A percentile compares a stretch with the other conserved stretches of the same genome.
These are phyloP conservation scores for Thermothelomyces thermophilus DNA, from an alignment of 2,329 filamentous ascomycete genomes.

Conservation along the genomic window DNA sequence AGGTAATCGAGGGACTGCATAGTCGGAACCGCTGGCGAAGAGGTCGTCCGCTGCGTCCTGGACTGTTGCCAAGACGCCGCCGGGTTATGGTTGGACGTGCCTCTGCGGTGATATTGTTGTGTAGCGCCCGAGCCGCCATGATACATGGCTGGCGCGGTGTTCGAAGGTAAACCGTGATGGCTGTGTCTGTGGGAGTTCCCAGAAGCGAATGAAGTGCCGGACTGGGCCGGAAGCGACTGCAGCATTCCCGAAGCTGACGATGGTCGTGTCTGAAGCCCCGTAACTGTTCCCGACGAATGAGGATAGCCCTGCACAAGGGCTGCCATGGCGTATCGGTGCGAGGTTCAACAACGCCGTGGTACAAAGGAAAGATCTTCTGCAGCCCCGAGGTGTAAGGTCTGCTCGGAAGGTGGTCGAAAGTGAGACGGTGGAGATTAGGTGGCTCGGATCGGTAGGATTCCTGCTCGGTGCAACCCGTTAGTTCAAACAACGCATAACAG, in stretches of 20 bases:
- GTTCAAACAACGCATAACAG: not conserved
- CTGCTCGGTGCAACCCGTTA: not conserved
- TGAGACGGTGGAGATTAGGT: not conserved
- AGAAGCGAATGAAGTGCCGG: constrained; percentile 48
- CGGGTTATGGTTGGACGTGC: constrained; percentile 58
- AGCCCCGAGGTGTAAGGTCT: not conserved
- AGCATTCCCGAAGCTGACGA: constrained; percentile 58
- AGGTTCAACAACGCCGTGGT: constrained; percentile 16
- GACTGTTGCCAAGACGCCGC: constrained; percentile 46
- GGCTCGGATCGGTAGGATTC: not conserved
- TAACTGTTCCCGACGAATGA: constrained; percentile 65
- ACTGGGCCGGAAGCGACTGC: constrained; percentile 43
- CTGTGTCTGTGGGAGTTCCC: constrained; percentile 41
- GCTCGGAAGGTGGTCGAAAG: not conserved
- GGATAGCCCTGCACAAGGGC: constrained; percentile 77
- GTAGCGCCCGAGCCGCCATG: constrained; percentile 53
- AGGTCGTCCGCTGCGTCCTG: constrained; percentile 41
- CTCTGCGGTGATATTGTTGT: constrained; percentile 71
- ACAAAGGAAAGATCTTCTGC: not conserved
- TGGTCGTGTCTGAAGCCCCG: constrained; percentile 69
- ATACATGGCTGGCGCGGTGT: constrained; percentile 41
- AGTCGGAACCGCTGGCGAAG: constrained; percentile 39
- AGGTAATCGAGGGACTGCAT: constrained; percentile 34
- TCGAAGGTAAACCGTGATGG: constrained; percentile 44
- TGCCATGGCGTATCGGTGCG: constrained; percentile 56